These are phyloP conservation scores for Penicillium canescens DNA, from an alignment of 495 filamentous ascomycete species.

Conservation along the genomic window DNA sequence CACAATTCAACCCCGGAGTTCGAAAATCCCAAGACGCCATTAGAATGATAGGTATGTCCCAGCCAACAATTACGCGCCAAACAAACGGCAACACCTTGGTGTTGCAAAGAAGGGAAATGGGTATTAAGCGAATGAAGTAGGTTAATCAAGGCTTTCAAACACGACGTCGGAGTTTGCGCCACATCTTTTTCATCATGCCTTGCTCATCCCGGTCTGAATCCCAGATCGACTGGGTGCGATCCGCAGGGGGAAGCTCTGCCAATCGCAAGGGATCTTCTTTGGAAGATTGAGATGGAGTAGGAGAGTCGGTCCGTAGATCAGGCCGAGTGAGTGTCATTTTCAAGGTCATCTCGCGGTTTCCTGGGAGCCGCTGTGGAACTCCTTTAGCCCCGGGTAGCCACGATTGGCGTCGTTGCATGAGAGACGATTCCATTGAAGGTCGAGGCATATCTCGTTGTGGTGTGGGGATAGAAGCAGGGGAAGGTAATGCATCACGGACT, in stretches of 20 bases:
- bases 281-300: slow-evolving; percentile 51
- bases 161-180: slow-evolving; percentile 45
- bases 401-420: slow-evolving; percentile 21
- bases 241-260: slow-evolving; percentile 49
- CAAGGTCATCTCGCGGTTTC: slow-evolving; percentile 82
- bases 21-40: background rate
- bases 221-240: slow-evolving; percentile 48
- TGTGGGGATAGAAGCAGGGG: background rate
- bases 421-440: slow-evolving; percentile 16
- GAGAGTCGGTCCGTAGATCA: slow-evolving; percentile 71
- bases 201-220: slow-evolving; percentile 40
- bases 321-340: slow-evolving; percentile 92
- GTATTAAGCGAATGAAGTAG: background rate
- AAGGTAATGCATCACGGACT: slow-evolving; percentile 10
- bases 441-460: slow-evolving; percentile 15
- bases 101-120: slow-evolving; percentile 4
- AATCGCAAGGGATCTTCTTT: slow-evolving; percentile 59
- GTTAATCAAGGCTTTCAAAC: slow-evolving; percentile 29
- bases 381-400: slow-evolving; percentile 18
- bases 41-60: slow-evolving; percentile 2
- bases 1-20: slow-evolving; percentile 13
- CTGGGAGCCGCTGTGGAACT: slow-evolving; percentile 19
- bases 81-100: slow-evolving; percentile 11
- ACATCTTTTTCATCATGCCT: slow-evolving; percentile 55
- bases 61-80: slow-evolving; percentile 10